Evolutionary conservation across 352 stramenopile genomes (phyloP), one percentile per base, ranked within the genome.

Genomic region (Phytophthora sojae): DNA sequence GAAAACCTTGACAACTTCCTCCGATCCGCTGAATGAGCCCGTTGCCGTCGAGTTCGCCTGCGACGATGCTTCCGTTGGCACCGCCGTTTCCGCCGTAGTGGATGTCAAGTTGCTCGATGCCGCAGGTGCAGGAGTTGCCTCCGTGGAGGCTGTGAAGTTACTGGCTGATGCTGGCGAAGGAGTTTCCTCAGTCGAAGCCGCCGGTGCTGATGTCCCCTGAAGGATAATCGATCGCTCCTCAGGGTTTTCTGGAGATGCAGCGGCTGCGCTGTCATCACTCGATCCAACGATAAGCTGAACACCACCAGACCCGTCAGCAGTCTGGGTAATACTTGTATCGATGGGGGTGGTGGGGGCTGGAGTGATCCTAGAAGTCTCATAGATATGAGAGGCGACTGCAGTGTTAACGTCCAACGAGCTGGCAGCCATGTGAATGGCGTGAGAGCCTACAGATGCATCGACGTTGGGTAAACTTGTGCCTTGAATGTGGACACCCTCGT

Each of bases 1-100:
- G 15, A 67, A 72, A 6, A 80, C 72, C 65, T 76, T 61, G 55
- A 75, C 45, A 45, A 64, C 35, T n/a, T 77, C 69, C 21, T 37
- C 49, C 6, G 53, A 56, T 15, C 44, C 50, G 15, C 45, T 73
- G 37, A 57, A 26, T 21, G 54, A 70, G 29, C 25, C 54, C n/a
- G 47, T 14, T 6, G 25, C 6, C 21, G 47, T 69, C 19, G 42
- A 29, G 25, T 81, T 75, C 9, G 45, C 61, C 17, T 17, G 4
- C 17, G 63, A 19, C 49, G 57, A 64, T 75, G 56, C 50, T 72
- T 75, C 57, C 51, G 47, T 63, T 65, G 67, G 30, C 64, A 70
- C 57, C 57, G 57, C 44, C 23, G 45, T 39, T 51, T 73, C 45
- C 30, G 23, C 30, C 1, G 35, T 32, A n/a, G 30, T 39, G 21